Evolutionary conservation across 2,329 filamentous ascomycete genomes (phyloP).

Genomic region (Hymenoscyphus infarciens): DNA sequence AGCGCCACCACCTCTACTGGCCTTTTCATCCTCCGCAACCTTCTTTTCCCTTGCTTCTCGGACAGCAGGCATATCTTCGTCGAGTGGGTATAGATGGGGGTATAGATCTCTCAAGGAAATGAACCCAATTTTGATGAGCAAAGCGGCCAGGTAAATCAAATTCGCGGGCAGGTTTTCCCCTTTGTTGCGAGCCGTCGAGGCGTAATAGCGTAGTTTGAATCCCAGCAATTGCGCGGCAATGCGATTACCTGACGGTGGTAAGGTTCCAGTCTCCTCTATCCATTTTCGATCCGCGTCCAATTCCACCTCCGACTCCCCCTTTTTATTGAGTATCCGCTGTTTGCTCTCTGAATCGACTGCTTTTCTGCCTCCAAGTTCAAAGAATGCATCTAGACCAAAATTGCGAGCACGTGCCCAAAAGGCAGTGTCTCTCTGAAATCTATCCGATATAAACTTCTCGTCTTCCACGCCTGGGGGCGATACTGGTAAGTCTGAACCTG

Average conservation of each 20-base stretch:
- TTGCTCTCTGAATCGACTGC: conserved; percentile 56
- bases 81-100: conserved; percentile 82
- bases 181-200: conserved; percentile 70
- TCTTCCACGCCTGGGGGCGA: conserved; percentile 65
- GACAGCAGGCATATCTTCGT: conserved; percentile 76
- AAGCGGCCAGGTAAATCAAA: conserved; percentile 82
- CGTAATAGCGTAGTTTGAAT: conserved; percentile 96
- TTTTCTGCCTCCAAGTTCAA: conserved; percentile 75
- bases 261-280: conserved; percentile 75
- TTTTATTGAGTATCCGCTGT: conserved; percentile 42
- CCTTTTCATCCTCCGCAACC: conserved; percentile 72
- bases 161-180: conserved; percentile 84
- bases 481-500: conserved; percentile 61
- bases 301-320: conserved; percentile 38
- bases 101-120: conserved; percentile 90
- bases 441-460: conserved; percentile 50
- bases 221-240: conserved; percentile 92
- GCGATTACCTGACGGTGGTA: conserved; percentile 81
- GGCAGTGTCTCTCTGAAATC: conserved; percentile 61
- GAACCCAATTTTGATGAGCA: conserved; percentile 96
- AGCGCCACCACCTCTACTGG: conserved; percentile 64
- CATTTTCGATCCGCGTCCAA: conserved; percentile 62
- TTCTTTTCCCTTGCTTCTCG: conserved; percentile 69
- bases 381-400: conserved; percentile 78
- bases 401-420: conserved; percentile 83